Base-by-base conservation (phyloP, 306 rosid species). In the Rosa chinensis region DNA sequence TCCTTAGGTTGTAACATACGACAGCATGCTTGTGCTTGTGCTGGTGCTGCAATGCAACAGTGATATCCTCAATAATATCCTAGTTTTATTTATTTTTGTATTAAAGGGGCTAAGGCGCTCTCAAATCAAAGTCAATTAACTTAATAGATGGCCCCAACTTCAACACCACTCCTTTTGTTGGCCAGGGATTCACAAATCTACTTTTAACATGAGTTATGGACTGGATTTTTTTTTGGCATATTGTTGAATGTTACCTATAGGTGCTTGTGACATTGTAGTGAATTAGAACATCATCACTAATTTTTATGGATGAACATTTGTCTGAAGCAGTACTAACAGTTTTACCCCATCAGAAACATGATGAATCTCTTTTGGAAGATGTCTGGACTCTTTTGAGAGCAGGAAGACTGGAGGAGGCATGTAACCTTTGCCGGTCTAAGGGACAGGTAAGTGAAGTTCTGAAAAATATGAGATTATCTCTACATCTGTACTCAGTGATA, bases 361-460 rank as follows among this genome's bases (percentile, higher is more conserved):
- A 95, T 58, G 97, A 95, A 81, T 90, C 99, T 80, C 98, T 95
- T 82, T 82, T 93, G 86, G 99, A 95, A 86, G 99, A 95, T 87
- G 85, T 89, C 44, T 95, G 99, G 99, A 93, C 90, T 56, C 98
- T 95, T 85, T 67, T 95, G 78, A 89, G 95, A 90, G 97, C 99
- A 80, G 98, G 99, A 81, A 95, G 98, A 82, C 87, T 90, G 79
- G 97, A 91, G 80, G 97, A 95, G 87, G 99, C 99, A 50, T 93
- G 93, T 70, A 90, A 84, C 44, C 93, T 95, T 72, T 95, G 99
- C 86, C 92, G 94, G 32, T 93, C 99, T 48, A 97, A 97, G 11
- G 99, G 99, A 79, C 99, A 95, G 92, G 99, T 92, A 70, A 83
- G 74, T 76, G 75, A 75, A 78, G 52, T 77, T 83, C 21, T 59